These are phyloP conservation scores for Balamuthia mandrillaris DNA, from an alignment of 208 protist genomes.

Conservation along the genomic window DNA sequence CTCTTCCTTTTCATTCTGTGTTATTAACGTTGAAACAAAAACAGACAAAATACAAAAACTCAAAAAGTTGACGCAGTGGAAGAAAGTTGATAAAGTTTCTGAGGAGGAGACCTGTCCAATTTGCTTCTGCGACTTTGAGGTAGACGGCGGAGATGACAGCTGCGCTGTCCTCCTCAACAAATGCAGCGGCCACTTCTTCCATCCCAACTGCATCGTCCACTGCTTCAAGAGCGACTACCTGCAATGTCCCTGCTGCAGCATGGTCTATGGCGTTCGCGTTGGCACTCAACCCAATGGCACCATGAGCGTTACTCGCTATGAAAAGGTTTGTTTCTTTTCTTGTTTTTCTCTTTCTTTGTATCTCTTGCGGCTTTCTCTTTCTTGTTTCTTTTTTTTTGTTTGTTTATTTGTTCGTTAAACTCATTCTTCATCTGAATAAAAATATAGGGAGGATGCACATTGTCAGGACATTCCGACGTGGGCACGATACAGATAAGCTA, in stretches of 20 bases:
- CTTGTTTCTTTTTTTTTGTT: too few relatives aligned
- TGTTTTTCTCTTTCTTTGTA: too few relatives aligned
- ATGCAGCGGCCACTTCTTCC: conserved; percentile 20
- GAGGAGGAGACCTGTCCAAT: conserved; percentile 27
- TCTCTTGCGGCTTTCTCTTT: too few relatives aligned
- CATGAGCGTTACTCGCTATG: conserved; percentile 1
- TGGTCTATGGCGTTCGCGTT: conserved; percentile 24
- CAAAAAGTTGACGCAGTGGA: conserved; percentile 14
- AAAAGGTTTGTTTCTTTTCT: too few relatives aligned
- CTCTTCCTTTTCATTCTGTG: too few relatives aligned
- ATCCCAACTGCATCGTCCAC: conserved; percentile 14
- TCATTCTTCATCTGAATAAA: too few relatives aligned
- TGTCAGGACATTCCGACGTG: neutral
- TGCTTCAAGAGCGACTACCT: conserved; percentile 19
- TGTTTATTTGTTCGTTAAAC: too few relatives aligned
- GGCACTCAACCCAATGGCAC: conserved; percentile 1
- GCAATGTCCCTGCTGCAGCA: conserved; percentile 15
- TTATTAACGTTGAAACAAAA: too few relatives aligned
- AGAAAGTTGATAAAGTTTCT: neutral
- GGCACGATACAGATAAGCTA: conserved; percentile 30
- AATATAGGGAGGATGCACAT: neutral
- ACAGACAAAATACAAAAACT: too few relatives aligned
- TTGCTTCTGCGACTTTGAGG: conserved; percentile 19
- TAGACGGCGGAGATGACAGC: neutral
- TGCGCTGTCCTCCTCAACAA: neutral